Evolutionary conservation across 768 basidiomycete species (phyloP).

Genomic region (Lentinula guzmanii): DNA sequence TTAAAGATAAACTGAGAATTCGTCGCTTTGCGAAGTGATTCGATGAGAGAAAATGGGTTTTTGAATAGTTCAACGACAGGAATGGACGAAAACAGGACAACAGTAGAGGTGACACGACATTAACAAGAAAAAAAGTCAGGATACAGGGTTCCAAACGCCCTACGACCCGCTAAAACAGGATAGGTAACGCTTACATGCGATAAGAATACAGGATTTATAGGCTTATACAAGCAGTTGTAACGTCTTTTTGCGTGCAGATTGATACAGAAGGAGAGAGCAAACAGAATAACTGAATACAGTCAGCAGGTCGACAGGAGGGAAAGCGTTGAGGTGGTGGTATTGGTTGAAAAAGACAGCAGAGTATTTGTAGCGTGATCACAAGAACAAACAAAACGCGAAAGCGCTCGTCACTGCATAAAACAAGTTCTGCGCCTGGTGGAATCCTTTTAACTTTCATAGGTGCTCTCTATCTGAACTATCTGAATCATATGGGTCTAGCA

Average conservation of each 20-base stretch:
- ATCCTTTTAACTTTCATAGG: too few relatives aligned
- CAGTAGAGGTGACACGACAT: not conserved
- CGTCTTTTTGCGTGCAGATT: conserved; percentile 3
- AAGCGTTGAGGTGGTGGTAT: not conserved
- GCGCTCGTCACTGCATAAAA: too few relatives aligned
- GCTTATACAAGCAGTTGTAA: conserved; percentile 5
- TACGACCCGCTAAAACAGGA: conserved; percentile 8
- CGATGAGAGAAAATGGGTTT: conserved; percentile 1
- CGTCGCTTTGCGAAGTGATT: not conserved
- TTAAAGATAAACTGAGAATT: conserved; percentile 3
- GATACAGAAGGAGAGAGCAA: conserved; percentile 7
- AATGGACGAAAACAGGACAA: not conserved
- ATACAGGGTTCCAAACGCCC: conserved; percentile 4
- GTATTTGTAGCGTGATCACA: not conserved
- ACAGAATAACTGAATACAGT: conserved; percentile 2
- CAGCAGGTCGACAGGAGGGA: not conserved
- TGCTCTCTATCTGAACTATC: too few relatives aligned
- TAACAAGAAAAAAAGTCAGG: conserved; percentile 2
- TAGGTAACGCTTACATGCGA: conserved; percentile 8
- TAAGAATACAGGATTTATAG: conserved; percentile 6
- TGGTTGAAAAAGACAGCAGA: not conserved
- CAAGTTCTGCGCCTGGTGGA: too few relatives aligned
- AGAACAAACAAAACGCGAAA: too few relatives aligned
- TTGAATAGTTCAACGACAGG: conserved; percentile 6
- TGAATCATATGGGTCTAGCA: too few relatives aligned